phyloP scores from a whole-genome alignment of 2,329 filamentous ascomycete species.

The Beauveria bassiana region DNA sequence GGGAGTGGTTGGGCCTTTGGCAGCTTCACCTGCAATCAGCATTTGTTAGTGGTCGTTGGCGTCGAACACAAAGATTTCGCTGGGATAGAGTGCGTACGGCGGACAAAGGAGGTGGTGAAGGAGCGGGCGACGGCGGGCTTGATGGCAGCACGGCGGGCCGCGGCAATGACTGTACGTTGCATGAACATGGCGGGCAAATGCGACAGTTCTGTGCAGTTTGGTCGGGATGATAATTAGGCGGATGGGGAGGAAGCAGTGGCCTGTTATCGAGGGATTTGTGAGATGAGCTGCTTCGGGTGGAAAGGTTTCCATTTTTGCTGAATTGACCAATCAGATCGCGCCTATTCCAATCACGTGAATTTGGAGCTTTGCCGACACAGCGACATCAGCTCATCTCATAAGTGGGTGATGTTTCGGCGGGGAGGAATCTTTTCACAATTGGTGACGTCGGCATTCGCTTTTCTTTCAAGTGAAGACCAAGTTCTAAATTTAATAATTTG shows the following conservation, averaged over 20 bases:
- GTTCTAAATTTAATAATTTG: neutral
- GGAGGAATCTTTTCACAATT: no score
- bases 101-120: conserved; percentile 53
- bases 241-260: conserved; percentile 18
- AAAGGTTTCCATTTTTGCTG: conserved; percentile 25
- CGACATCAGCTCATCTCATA: conserved; percentile 2
- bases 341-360: conserved; percentile 26
- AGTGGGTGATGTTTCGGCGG: neutral
- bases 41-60: neutral
- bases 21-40: conserved; percentile 27
- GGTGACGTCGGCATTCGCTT: neutral
- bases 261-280: conserved; percentile 39
- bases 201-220: conserved; percentile 16
- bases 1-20: conserved; percentile 26
- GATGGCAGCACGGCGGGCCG: conserved; percentile 51
- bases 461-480: neutral
- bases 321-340: conserved; percentile 29
- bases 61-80: conserved; percentile 1
- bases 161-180: conserved; percentile 54
- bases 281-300: conserved; percentile 38
- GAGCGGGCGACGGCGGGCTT: conserved; percentile 47
- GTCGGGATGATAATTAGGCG: conserved; percentile 15
- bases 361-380: conserved; percentile 14
- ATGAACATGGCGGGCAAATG: conserved; percentile 46
- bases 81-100: conserved; percentile 41